Evolutionary conservation across 2,329 filamentous ascomycete species (phyloP), one percentile per base, ranked within the genome.

Genomic region (Aspergillus oerlinghausenensis): DNA sequence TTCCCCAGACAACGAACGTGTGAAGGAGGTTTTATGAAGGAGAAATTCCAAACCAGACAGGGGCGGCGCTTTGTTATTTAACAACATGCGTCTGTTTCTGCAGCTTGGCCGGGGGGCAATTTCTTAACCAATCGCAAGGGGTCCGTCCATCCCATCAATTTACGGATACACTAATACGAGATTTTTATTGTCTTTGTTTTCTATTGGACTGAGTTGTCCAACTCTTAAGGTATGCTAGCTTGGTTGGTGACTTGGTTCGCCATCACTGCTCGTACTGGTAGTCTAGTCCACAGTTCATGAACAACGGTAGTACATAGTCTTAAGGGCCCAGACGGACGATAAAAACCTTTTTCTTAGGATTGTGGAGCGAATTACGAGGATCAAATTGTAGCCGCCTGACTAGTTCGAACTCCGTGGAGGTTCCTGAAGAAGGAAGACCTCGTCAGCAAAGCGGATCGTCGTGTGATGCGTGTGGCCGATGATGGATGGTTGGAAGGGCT

Each of bases 81-180:
- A 32, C 19, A 53, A 51, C 52, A 52, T 49, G 49, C 47, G 49
- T 55, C 6, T 45, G 19, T 23, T 21, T 45, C 9, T 45, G 42
- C 42, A 45, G 42, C 42, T 23, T 10, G n/a, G n/a, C 42, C 21
- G 4, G 7, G 32, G 32, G 28, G 50, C 49, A 53, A 45, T 43
- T 55, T 35, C 52, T 55, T 42, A 49, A 38, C 61, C 57, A 63
- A 60, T 62, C 54, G 55, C 56, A 61, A 61, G 57, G 60, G 59
- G 56, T 21, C 6, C 11, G 55, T 21, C 6, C 43, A 47, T 23
- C 43, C 43, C 43, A 47, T 14, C 9, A 23, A 45, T 23, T 21
- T n/a, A n/a, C n/a, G n/a, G n/a, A n/a, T 21, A 19, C 19, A 23
- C 42, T 45, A 45, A 10, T 23, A 10, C 19, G 23, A 23, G 19